Evolutionary conservation across 768 basidiomycete genomes (phyloP), one percentile per base, ranked within the genome.

Genomic region (Postia placenta): DNA sequence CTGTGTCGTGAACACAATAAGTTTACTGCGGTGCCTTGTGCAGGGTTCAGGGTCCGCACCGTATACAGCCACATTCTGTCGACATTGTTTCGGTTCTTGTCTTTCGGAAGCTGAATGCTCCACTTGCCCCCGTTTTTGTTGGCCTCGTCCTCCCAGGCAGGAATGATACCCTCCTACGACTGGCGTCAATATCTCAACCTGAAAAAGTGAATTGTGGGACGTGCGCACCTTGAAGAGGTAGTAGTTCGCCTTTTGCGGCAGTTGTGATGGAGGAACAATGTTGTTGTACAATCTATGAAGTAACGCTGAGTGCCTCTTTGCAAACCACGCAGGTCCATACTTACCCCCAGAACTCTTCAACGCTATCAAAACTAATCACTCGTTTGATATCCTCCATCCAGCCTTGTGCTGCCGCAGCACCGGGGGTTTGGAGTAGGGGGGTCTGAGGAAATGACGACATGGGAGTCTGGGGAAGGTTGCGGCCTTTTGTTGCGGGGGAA

Each of bases 371-470:
- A 53, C 79, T 85, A 65, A 97, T 92, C 47, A 99, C 95, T 49
- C 89, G 87, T 61, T 94, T 92, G 62, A 99, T 94, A 61, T 97
- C 92, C 62, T 99, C 95, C 91, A 97, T 96, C 96, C 96, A 99
- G 19, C 88, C 89, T 64, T 81, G 80, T 24, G 87, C 89, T 38
- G 87, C 85, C 11, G 73, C 79, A 49, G 83, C 74, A 43, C 85
- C 73, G 36, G 90, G 87, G 0, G 90, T 90, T 56, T 81, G 79
- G 35, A 81, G 79, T 38, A 85, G 66, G 48, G 87, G 87, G 19
- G 88, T 90, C 67, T 88, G 87, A 17, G 87, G 87, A 44, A 87
- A 82, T 36, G 87, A 83, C 52, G 87, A 76, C 42, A 85, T 67
- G 48, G 87, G 87, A 15, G 87, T 91, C 68, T 90, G 88, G 19